Base-by-base conservation (phyloP, 352 stramenopile genomes). In the Peronospora tabacina region DNA sequence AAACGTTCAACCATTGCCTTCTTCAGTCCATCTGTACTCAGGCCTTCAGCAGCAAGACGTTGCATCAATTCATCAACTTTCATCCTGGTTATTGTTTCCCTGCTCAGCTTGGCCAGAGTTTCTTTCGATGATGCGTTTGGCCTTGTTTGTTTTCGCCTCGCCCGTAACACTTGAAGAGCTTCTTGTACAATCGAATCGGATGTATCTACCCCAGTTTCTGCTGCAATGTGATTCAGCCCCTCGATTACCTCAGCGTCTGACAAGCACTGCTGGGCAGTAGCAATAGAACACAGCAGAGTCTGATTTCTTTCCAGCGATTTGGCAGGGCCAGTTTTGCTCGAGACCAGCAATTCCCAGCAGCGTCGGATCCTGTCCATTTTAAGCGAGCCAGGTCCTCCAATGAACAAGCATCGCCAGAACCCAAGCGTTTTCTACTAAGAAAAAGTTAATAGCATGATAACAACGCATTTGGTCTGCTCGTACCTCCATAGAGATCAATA, bases 401-500 rank as follows among this genome's bases (percentile, higher is more conserved):
- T 37, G 15, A 84, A 49, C 51, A 85, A 63, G 36, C 63, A 82
- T 41, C 63, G 66, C 74, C 74, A 85, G 46, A 85, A 84, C 1
- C 70, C 70, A 13, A 85, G 53, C 17, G 45, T 52, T 49, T 36
- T n/a, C 71, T 85, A 44, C n/a, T 54, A 16, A 17, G 10, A 45
- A 44, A 40, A 29, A 22, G 51, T 66, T 29, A 60, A 8, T 11
- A 42, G 22, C 3, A 12, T 36, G 10, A 20, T 15, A 24, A 22
- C 12, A 34, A 15, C 2, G 3, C 30, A 38, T 30, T 22, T 1
- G 28, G 33, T 24, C 42, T 35, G 12, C 17, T 37, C 40, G 20
- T 58, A 90, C 82, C 79, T 90, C 64, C 45, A 89, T 68, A 12
- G 58, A 69, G 3, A 43, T 6, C 10, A 90, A 46, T 15, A 62